Percentiles rank a stretch among this genome's conserved stretches.
phyloP scores from a whole-genome alignment of 768 basidiomycete genomes.

The Lactarius pseudohatsudake region DNA sequence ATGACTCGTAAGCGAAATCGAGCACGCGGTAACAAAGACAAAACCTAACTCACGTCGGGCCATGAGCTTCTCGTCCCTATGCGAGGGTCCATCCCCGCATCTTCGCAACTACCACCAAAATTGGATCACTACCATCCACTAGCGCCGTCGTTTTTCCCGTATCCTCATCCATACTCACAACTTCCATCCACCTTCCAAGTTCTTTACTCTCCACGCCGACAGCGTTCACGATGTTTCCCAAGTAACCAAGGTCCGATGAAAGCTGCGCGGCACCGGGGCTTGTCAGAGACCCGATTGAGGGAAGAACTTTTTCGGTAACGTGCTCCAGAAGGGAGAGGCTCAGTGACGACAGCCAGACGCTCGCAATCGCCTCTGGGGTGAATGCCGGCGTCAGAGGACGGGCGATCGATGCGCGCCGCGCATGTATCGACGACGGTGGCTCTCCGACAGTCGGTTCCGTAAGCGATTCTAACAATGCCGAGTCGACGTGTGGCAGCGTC shows the following conservation, averaged over 20 bases:
- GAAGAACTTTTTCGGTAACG: constrained; percentile 68
- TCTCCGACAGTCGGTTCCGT: constrained; percentile 41
- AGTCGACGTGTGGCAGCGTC: constrained; percentile 70
- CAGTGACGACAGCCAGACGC: constrained; percentile 92
- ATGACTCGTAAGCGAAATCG: not conserved
- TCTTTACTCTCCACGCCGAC: constrained; percentile 85
- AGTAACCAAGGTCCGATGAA: constrained; percentile 81
- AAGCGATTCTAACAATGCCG: constrained; percentile 50
- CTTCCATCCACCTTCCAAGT: constrained; percentile 77
- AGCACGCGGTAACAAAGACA: not conserved
- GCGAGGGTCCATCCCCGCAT: constrained; percentile 20
- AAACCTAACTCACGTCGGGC: not conserved
- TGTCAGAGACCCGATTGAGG: constrained; percentile 64
- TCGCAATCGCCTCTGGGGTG: constrained; percentile 78
- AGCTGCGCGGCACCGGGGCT: constrained; percentile 77
- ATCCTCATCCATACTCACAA: constrained; percentile 57
- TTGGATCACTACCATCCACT: constrained; percentile 16
- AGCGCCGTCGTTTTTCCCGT: constrained; percentile 14
- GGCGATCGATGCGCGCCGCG: constrained; percentile 38
- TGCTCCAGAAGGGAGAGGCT: constrained; percentile 76
- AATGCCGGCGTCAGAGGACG: constrained; percentile 33
- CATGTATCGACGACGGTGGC: constrained; percentile 29
- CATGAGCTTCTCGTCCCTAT: not conserved
- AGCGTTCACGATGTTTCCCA: constrained; percentile 87
- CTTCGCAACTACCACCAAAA: constrained; percentile 16